These are phyloP conservation scores for Diaporthe sp. DNA, from an alignment of 2,329 filamentous ascomycete genomes.

Conservation along the genomic window DNA sequence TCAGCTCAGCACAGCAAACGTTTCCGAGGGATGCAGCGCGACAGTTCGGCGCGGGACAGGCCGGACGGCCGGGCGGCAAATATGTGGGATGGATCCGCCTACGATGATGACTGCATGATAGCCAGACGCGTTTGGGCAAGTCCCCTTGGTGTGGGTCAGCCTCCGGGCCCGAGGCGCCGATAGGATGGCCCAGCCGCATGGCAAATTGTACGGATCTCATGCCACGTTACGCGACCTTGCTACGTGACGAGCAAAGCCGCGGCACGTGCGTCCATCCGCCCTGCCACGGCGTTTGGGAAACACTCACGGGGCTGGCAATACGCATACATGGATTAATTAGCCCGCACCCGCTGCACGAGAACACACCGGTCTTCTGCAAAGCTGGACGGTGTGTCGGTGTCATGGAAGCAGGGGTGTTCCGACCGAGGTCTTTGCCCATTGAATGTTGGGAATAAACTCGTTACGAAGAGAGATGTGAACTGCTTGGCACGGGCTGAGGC, in stretches of 20 bases:
- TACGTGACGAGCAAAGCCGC: background rate
- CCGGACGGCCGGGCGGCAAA: background rate
- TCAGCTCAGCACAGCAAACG: background rate
- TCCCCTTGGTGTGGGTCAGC: background rate
- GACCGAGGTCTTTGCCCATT: background rate
- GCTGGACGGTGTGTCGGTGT: background rate
- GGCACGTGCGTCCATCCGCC: background rate
- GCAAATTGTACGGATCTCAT: background rate
- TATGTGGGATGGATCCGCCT: background rate
- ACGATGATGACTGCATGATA: conserved; percentile 11
- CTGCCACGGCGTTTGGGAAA: background rate
- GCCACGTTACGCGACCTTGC: background rate
- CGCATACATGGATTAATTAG: background rate
- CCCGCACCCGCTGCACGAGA: background rate
- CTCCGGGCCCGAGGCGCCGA: background rate
- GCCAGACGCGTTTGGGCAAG: background rate
- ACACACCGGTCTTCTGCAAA: conserved; percentile 1
- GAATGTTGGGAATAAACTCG: background rate
- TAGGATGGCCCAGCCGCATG: background rate
- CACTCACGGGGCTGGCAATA: background rate
- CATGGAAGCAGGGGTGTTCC: background rate
- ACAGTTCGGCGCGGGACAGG: background rate
- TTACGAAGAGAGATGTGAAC: background rate
- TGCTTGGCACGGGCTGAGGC: conserved; percentile 9
- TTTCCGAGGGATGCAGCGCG: background rate